phyloP scores from a whole-genome alignment of 2,329 filamentous ascomycete species.

The Fonsecaea pedrosoi region DNA sequence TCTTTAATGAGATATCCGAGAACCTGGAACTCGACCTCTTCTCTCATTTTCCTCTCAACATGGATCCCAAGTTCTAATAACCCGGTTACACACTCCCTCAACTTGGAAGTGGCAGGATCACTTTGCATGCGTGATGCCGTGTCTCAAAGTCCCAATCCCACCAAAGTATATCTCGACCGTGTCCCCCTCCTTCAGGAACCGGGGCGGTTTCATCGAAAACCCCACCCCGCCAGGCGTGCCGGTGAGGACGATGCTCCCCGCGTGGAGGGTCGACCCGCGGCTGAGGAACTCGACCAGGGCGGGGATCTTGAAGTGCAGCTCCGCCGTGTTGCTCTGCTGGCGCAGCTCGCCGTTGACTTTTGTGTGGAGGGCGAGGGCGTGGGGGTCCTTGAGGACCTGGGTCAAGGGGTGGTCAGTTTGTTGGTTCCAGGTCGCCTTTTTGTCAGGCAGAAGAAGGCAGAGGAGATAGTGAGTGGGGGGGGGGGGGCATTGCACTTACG shows the following conservation, averaged over 20 bases:
- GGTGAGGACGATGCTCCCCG: constrained; percentile 5
- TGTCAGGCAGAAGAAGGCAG: neutral
- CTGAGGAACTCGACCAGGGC: constrained; percentile 12
- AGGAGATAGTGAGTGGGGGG: neutral
- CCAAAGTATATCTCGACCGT: constrained; percentile 14
- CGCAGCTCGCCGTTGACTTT: constrained; percentile 15
- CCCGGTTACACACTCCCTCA: too few species aligned
- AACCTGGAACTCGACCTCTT: too few species aligned
- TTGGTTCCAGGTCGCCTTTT: neutral
- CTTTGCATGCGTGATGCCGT: constrained; percentile 7
- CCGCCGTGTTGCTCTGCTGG: constrained; percentile 10
- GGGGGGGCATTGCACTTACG: neutral
- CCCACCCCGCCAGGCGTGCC: constrained; percentile 11
- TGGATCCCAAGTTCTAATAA: too few species aligned
- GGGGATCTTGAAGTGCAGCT: constrained; percentile 16
- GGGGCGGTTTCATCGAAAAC: constrained; percentile 5
- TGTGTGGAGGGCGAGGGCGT: constrained; percentile 8
- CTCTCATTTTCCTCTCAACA: too few species aligned
- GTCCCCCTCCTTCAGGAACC: constrained; percentile 6
- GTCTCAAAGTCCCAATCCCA: constrained; percentile 4
- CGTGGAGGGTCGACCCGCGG: constrained; percentile 5
- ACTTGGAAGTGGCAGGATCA: neutral
- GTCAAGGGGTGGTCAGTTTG: neutral
- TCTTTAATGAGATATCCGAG: too few species aligned
- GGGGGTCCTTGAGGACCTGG: constrained; percentile 7